phyloP scores from a whole-genome alignment of 73 alveolate species.

The Tetrahymena malaccensis region DNA sequence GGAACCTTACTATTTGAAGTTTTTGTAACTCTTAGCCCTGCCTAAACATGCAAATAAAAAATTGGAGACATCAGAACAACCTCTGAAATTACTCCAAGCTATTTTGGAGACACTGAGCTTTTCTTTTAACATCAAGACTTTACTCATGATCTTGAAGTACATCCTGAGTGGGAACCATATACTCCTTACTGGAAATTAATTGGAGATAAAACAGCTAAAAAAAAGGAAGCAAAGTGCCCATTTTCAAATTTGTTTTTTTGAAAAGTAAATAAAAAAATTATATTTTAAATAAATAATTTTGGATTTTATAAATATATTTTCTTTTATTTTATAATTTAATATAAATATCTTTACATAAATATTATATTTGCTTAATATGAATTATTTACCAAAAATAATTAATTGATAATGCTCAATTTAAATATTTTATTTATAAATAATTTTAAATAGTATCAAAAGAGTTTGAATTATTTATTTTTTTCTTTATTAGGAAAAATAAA shows the following conservation, averaged over 20 bases:
- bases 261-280: not conserved
- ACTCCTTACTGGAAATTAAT: not conserved
- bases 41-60: not conserved
- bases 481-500: too few species aligned
- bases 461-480: too few species aligned
- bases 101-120: conserved; percentile 21
- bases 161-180: conserved; percentile 35
- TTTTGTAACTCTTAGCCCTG: conserved; percentile 7
- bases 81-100: not conserved
- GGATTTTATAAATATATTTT: too few species aligned
- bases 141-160: conserved; percentile 11
- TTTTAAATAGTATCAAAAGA: too few species aligned
- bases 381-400: too few species aligned
- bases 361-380: too few species aligned
- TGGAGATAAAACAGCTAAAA: not conserved
- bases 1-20: conserved; percentile 16
- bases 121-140: conserved; percentile 26
- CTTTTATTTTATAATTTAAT: too few species aligned
- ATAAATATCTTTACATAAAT: too few species aligned
- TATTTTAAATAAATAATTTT: not conserved
- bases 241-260: not conserved
- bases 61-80: conserved; percentile 9
- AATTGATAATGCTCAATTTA: too few species aligned
- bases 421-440: too few species aligned
- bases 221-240: not conserved